Conservation (phyloP, 495 filamentous ascomycete species). For the Hyphodiscus hymeniophilus region DNA sequence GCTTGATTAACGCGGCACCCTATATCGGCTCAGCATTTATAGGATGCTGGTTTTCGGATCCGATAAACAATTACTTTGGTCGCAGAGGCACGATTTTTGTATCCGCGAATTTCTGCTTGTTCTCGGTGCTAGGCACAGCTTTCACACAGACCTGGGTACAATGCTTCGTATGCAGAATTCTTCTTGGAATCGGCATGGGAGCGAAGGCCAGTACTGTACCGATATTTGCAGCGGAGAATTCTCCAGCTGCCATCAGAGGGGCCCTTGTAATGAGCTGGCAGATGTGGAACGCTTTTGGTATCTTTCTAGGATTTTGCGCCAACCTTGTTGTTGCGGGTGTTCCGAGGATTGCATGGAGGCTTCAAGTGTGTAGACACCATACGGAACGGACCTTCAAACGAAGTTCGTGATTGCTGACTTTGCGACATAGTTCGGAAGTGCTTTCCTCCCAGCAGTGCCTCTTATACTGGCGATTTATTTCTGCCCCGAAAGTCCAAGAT, state of each 20-base stretch:
- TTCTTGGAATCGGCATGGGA: constrained; percentile 71
- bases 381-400: too few relatives aligned
- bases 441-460: constrained; percentile 69
- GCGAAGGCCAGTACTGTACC: constrained; percentile 54
- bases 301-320: constrained; percentile 61
- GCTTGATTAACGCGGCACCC: constrained; percentile 21
- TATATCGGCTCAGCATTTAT: constrained; percentile 25
- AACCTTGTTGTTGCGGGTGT: constrained; percentile 56
- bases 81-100: constrained; percentile 62
- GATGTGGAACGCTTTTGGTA: constrained; percentile 64
- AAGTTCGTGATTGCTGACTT: too few relatives aligned
- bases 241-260: constrained; percentile 65
- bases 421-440: constrained; percentile 68
- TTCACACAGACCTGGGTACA: constrained; percentile 54
- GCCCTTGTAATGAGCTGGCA: constrained; percentile 82
- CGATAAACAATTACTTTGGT: constrained; percentile 58
- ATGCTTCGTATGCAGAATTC: constrained; percentile 51
- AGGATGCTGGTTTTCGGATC: constrained; percentile 64
- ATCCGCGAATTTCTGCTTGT: constrained; percentile 31
- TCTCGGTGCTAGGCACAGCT: constrained; percentile 52
- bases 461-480: constrained; percentile 57
- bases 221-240: constrained; percentile 74
- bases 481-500: constrained; percentile 66
- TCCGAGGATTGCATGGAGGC: constrained; percentile 57
- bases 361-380: too few relatives aligned